Evolutionary conservation across 1,284 basidiomycete genomes (phyloP), one percentile per base, ranked within the genome.

Genomic region (Coniferiporia sulphurascens): DNA sequence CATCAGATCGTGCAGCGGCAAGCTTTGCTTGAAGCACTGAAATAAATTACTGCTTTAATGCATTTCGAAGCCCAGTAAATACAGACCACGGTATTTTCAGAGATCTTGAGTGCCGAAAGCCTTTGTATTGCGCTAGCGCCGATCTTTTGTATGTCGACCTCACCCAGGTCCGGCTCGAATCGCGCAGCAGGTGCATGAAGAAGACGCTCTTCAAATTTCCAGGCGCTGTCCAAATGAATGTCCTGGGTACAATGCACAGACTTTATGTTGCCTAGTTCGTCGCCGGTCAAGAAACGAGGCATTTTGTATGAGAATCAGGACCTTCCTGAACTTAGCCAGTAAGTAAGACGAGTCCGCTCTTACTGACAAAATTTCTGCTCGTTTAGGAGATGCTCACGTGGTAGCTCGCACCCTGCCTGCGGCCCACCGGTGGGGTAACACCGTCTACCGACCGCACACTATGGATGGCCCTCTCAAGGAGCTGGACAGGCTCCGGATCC

Each of bases 381-480:
- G 27, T 27, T 27, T 27, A 27, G 27, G 27, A 27, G 27, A 5
- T 27, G 27, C 27, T 27, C 27, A 27, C 27, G 27, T 27, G 27
- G 27, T 27, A 27, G 5, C 27, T 27, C 27, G 27, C 27, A 5
- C 27, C 5, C 27, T 27, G 27, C 27, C 27, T 27, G 27, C 27
- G 5, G 27, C 27, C n/a, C n/a, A n/a, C n/a, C n/a, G n/a, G n/a
- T n/a, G 27, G 27, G 27, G 5, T 5, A 27, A 27, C 27, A 2
- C 3, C 27, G 2, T 27, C 27, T 5, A 3, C 27, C 27, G 27
- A 27, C 17, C 34, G 19, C 19, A 35, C 59, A 63, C 60, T 56
- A 90, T 91, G 89, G 88, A 91, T 55, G 80, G 73, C 3, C 77
- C 84, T 48, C 72, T 89, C 63, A 91, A 88, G 70, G 89, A 92